Conservation (phyloP, 257 asterid genomes). For the Plantago ovata region DNA sequence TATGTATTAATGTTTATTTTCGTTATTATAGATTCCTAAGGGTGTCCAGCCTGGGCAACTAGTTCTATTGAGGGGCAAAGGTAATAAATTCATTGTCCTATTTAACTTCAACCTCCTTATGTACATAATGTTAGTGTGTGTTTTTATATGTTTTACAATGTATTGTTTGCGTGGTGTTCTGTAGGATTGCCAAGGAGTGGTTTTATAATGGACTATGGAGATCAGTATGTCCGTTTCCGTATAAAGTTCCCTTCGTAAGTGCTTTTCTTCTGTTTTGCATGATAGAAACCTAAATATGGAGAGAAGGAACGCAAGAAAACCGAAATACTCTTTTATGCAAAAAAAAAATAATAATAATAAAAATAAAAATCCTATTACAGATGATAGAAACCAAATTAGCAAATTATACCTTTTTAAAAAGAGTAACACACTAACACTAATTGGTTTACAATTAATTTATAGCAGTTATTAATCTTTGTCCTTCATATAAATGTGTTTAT, state of each 20-base stretch:
- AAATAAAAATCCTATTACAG: too few species aligned
- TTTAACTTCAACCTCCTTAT: slow-evolving; percentile 3
- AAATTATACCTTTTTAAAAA: background rate
- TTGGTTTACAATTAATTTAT: too few species aligned
- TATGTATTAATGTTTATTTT: slow-evolving; percentile 21
- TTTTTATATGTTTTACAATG: slow-evolving; percentile 17
- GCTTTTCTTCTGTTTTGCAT: slow-evolving; percentile 19
- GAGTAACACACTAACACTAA: too few species aligned
- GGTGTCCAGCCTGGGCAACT: slow-evolving; percentile 94
- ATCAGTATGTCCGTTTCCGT: slow-evolving; percentile 85
- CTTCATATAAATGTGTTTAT: too few species aligned
- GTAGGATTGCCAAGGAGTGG: slow-evolving; percentile 87
- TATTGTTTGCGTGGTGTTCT: slow-evolving; percentile 17
- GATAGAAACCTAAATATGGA: too few species aligned
- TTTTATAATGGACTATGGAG: slow-evolving; percentile 61
- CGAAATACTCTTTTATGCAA: too few species aligned
- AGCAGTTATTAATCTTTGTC: too few species aligned
- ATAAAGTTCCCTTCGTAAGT: slow-evolving; percentile 83
- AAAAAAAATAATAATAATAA: too few species aligned
- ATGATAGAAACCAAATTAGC: too few species aligned
- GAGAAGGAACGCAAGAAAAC: too few species aligned
- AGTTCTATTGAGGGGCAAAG: slow-evolving; percentile 75
- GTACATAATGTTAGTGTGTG: background rate
- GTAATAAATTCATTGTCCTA: slow-evolving; percentile 32
- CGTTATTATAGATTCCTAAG: slow-evolving; percentile 67